Evolutionary conservation across 1,284 basidiomycete genomes (phyloP).

Genomic region (Sutorius eximius): DNA sequence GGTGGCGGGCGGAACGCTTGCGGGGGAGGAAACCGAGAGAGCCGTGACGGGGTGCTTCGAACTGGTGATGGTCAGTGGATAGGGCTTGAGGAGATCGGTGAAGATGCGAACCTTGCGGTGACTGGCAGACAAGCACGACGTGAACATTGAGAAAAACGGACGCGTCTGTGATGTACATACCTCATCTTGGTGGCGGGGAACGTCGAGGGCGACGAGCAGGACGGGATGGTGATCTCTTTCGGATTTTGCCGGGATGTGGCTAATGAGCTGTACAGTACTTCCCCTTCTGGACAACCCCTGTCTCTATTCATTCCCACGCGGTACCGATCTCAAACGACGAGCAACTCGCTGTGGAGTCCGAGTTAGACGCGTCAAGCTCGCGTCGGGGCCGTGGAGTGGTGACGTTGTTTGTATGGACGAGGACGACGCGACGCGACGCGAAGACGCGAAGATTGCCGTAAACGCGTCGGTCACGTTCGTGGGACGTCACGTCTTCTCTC

Average conservation of each 20-base stretch:
- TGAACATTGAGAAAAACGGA: constrained; percentile 6
- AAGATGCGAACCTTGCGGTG: constrained; percentile 58
- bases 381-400: background rate
- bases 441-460: constrained; percentile 28
- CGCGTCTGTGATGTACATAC: constrained; percentile 16
- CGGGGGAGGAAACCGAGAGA: constrained; percentile 92
- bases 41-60: constrained; percentile 94
- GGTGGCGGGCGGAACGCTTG: constrained; percentile 94
- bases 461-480: constrained; percentile 36
- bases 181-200: constrained; percentile 26
- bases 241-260: constrained; percentile 34
- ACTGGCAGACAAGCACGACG: constrained; percentile 36
- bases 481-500: constrained; percentile 29
- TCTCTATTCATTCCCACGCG: constrained; percentile 8
- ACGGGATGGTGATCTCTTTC: constrained; percentile 3
- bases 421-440: constrained; percentile 21
- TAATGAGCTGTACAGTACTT: constrained; percentile 34
- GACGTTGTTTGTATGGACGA: background rate
- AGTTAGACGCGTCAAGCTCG: constrained; percentile 13
- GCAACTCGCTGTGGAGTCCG: background rate
- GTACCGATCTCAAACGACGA: background rate
- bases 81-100: constrained; percentile 9
- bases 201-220: constrained; percentile 14
- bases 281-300: constrained; percentile 21
- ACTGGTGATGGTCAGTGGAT: constrained; percentile 48